phyloP scores from a whole-genome alignment of 768 basidiomycete genomes.

The Austroboletus eburneus region DNA sequence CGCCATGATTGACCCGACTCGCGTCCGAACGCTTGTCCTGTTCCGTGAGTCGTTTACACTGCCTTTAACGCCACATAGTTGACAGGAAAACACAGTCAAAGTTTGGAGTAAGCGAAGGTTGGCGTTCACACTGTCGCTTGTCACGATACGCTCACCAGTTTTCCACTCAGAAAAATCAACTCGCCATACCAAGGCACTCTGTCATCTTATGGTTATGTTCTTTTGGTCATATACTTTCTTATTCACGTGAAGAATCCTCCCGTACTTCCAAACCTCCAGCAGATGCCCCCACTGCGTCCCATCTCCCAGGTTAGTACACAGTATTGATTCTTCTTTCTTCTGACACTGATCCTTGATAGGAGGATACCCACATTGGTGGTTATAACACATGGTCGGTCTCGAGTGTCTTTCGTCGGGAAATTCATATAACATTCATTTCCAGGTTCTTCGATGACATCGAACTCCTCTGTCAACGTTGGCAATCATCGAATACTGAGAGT shows the following conservation, averaged over 20 bases:
- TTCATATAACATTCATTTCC: conserved; percentile 7
- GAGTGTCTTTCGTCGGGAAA: too few relatives aligned
- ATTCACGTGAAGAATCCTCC: conserved; percentile 97
- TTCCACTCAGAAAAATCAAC: conserved; percentile 82
- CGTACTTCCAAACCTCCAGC: conserved; percentile 92
- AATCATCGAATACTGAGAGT: conserved; percentile 86
- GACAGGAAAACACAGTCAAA: conserved; percentile 66
- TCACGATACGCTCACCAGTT: neutral
- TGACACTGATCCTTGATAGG: conserved; percentile 39
- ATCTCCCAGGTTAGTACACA: conserved; percentile 61
- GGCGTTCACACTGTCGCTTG: neutral
- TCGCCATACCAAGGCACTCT: conserved; percentile 96
- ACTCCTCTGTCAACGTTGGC: conserved; percentile 86
- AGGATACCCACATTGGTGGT: conserved; percentile 75
- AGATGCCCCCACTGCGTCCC: conserved; percentile 87
- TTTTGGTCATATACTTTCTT: conserved; percentile 97
- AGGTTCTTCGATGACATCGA: conserved; percentile 99
- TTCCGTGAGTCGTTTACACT: conserved; percentile 71
- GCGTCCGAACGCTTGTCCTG: conserved; percentile 89
- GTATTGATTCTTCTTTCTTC: conserved; percentile 7
- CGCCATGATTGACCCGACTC: conserved; percentile 92
- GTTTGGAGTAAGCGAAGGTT: conserved; percentile 97
- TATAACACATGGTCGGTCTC: conserved; percentile 31
- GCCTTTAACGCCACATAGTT: conserved; percentile 5
- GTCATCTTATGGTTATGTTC: conserved; percentile 95